These are phyloP conservation scores for Laetiporus sulphureus DNA, from an alignment of 1,284 basidiomycete species.

Conservation along the genomic window DNA sequence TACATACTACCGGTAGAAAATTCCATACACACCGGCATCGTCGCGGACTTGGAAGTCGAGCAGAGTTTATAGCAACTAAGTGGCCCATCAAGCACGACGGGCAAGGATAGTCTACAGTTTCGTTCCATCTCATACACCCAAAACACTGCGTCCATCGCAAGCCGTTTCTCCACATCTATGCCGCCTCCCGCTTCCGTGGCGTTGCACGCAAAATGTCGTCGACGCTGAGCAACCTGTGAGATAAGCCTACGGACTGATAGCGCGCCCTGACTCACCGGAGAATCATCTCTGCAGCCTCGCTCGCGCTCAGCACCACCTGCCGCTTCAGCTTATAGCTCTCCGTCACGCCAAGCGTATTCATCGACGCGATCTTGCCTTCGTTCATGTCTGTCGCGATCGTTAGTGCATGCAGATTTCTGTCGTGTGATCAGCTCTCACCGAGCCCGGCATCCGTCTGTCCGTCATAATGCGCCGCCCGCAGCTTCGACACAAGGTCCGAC, in stretches of 20 bases:
- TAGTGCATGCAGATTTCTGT: neutral
- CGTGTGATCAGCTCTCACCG: conserved; percentile 41
- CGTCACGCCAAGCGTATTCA: conserved; percentile 84
- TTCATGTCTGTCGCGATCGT: conserved; percentile 71
- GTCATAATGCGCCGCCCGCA: conserved; percentile 93
- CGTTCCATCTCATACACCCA: too few species aligned
- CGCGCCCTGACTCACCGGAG: conserved; percentile 75
- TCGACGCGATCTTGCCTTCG: conserved; percentile 78
- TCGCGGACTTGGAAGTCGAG: too few species aligned
- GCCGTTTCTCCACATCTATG: conserved; percentile 16
- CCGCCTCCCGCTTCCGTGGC: conserved; percentile 21
- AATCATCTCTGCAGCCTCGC: conserved; percentile 98
- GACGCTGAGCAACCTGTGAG: too few species aligned
- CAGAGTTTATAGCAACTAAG: too few species aligned
- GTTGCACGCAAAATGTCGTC: conserved; percentile 22
- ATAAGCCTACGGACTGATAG: too few species aligned
- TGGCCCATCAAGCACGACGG: too few species aligned
- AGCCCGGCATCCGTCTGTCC: conserved; percentile 83
- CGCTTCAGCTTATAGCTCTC: conserved; percentile 98
- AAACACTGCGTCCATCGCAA: neutral
- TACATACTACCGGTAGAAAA: too few species aligned
- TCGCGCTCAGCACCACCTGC: conserved; percentile 91
- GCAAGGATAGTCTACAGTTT: too few species aligned
- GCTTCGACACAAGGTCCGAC: conserved; percentile 86
- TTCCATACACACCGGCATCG: too few species aligned